Evolutionary conservation across 2,329 filamentous ascomycete species (phyloP).

Genomic region (Fusarium sp.): DNA sequence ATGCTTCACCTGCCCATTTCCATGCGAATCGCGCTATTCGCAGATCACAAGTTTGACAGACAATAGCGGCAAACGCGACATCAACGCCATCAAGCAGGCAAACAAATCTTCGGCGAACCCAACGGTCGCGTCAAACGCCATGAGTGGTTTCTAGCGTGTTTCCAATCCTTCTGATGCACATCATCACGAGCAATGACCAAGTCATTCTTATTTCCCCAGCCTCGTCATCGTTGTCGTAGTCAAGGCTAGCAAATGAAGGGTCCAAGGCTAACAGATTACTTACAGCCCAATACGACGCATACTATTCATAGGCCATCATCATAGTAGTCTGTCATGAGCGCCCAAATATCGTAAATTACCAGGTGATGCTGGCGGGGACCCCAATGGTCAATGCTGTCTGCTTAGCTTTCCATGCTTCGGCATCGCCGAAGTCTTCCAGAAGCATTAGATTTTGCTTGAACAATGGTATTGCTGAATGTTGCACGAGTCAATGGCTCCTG

Average conservation of each 20-base stretch:
- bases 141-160: constrained; percentile 27
- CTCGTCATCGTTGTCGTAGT: constrained; percentile 7
- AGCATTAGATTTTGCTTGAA: not conserved
- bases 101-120: not conserved
- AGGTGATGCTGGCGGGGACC: constrained; percentile 5
- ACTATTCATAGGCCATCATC: constrained; percentile 16
- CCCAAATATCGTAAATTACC: constrained; percentile 22
- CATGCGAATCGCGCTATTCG: not conserved
- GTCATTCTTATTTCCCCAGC: constrained; percentile 27
- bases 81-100: not conserved
- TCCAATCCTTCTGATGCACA: constrained; percentile 34
- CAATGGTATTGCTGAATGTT: not conserved
- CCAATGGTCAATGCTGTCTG: not conserved
- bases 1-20: not conserved
- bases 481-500: not conserved
- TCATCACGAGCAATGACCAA: constrained; percentile 26
- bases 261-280: not conserved
- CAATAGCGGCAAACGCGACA: not conserved
- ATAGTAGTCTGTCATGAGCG: constrained; percentile 8
- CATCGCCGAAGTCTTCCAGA: constrained; percentile 38
- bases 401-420: constrained; percentile 24
- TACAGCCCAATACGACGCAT: not conserved
- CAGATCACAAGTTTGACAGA: not conserved
- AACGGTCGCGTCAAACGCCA: not conserved
- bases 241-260: constrained; percentile 2